Evolutionary conservation across 208 protist species (phyloP), one percentile per base, ranked within the genome.

Genomic region (Jaenimonas drosophilae): DNA sequence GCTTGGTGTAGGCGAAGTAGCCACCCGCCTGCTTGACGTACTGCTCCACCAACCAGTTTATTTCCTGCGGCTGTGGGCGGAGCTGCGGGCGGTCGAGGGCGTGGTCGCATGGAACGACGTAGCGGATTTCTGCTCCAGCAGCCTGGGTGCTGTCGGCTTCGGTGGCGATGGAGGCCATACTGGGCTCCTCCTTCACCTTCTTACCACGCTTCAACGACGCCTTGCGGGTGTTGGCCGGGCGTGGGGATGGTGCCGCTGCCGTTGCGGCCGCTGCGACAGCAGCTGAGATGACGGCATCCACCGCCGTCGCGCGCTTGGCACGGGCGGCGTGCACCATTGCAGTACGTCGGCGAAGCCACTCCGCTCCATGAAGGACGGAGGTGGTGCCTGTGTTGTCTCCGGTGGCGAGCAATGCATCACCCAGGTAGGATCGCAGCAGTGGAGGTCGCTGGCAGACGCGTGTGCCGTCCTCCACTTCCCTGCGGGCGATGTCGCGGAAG

Each of bases 21-120:
- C 65, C 58, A 16, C 67, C 43, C 4, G 62, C 59, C 43, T 58
- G 61, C 48, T 66, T 61, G 17, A 83, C 51, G 54, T 72, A 83
- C 31, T 75, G 56, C 45, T 59, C 45, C 32, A 74, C 66, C 2
- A 77, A 11, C 63, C 61, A 70, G 16, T 64, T 40, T 9, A 71
- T 48, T 41, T 83, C 69, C 43, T 75, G 45, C n/a, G 46, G 68
- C 31, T 49, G 56, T 4, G 63, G 59, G 27, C 30, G 47, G 24
- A n/a, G 45, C 0, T 41, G 43, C 33, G 17, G 49, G 16, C 50
- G 53, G 50, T 75, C 62, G 32, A 65, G 37, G 21, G 52, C 43
- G 43, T 70, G 64, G 40, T 68, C 53, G 21, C 54, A 39, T n/a
- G 61, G 59, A 40, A 68, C 38, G 19, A 48, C 38, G 12, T 9